These are phyloP conservation scores for Boletales sp. DNA, from an alignment of 768 basidiomycete genomes.

Conservation along the genomic window DNA sequence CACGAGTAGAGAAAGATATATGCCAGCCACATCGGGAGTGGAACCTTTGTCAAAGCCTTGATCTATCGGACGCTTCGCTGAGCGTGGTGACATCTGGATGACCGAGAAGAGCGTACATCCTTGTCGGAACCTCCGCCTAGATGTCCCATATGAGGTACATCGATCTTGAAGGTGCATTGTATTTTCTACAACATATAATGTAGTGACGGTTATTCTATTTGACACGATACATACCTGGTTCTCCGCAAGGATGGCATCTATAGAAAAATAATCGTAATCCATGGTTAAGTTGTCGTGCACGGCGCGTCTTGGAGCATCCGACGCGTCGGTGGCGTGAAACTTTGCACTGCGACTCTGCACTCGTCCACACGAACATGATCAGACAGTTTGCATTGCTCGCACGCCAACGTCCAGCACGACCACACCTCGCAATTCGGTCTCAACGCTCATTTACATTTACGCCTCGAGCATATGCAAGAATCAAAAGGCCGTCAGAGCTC, in stretches of 20 bases:
- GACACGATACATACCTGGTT: slow-evolving; percentile 58
- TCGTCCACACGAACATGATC: slow-evolving; percentile 21
- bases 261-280: slow-evolving; percentile 91
- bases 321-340: slow-evolving; percentile 23
- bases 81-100: slow-evolving; percentile 2
- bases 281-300: slow-evolving; percentile 35
- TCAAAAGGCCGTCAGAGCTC: slow-evolving; percentile 27
- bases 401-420: slow-evolving; percentile 13
- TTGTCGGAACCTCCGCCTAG: slow-evolving; percentile 82
- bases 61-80: slow-evolving; percentile 49
- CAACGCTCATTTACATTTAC: slow-evolving; percentile 32
- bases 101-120: slow-evolving; percentile 52
- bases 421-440: slow-evolving; percentile 5
- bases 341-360: background rate
- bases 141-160: slow-evolving; percentile 84
- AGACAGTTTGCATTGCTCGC: slow-evolving; percentile 12
- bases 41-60: slow-evolving; percentile 67
- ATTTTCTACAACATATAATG: slow-evolving; percentile 58
- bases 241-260: slow-evolving; percentile 87
- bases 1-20: slow-evolving; percentile 83
- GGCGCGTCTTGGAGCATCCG: slow-evolving; percentile 14
- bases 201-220: background rate
- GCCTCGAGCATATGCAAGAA: slow-evolving; percentile 25
- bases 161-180: slow-evolving; percentile 88
- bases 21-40: slow-evolving; percentile 89